Percentiles rank a stretch among this genome's conserved stretches.
These are phyloP conservation scores for Pythium folliculosum DNA, from an alignment of 352 stramenopile genomes.

Conservation along the genomic window DNA sequence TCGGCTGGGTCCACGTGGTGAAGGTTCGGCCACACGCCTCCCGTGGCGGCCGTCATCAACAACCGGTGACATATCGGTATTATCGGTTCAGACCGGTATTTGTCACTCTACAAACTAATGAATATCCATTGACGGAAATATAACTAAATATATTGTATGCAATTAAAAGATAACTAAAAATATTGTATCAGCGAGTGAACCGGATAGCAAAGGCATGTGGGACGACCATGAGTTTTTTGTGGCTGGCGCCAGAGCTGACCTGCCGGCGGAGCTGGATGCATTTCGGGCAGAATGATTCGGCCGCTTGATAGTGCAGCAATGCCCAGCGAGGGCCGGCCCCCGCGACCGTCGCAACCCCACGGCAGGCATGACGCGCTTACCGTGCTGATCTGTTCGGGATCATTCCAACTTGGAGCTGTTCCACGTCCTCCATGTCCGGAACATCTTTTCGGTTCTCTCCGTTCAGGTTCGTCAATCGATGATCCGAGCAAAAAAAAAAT, in stretches of 20 bases:
- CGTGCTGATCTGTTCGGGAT: not conserved
- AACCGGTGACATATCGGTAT: not conserved
- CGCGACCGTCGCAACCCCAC: no score
- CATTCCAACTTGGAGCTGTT: no score
- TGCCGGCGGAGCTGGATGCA: not conserved
- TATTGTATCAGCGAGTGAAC: slow-evolving; percentile 1
- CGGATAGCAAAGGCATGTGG: not conserved
- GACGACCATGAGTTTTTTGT: slow-evolving; percentile 1
- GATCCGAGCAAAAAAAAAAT: not conserved
- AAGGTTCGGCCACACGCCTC: not conserved
- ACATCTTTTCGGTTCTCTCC: not conserved
- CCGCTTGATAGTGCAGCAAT: no score
- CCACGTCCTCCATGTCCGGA: not conserved
- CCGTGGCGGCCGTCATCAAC: not conserved
- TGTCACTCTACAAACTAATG: not conserved
- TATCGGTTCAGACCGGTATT: not conserved
- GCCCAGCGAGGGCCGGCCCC: no score
- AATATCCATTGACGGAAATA: not conserved
- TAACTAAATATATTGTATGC: slow-evolving; percentile 1
- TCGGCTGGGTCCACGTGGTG: slow-evolving; percentile 10
- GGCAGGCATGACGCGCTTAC: not conserved
- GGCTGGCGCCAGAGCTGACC: no score
- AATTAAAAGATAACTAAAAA: not conserved
- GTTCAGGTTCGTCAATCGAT: not conserved
- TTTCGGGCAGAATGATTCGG: no score